Conservation (phyloP, 2,329 filamentous ascomycete species). For the Tolypocladium tundrense region DNA sequence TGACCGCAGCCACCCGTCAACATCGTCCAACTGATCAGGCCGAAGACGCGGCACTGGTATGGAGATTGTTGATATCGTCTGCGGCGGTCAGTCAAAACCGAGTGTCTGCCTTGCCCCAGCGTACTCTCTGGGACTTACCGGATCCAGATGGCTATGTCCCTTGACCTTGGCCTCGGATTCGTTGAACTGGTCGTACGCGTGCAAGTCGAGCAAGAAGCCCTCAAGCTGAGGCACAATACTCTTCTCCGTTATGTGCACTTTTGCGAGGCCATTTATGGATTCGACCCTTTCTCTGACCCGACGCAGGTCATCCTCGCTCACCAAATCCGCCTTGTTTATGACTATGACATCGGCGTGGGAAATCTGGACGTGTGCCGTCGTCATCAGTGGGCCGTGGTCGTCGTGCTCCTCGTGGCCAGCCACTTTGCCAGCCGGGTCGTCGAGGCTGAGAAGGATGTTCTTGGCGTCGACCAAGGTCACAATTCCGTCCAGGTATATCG, state of each 20-base stretch:
- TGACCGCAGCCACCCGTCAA: slow-evolving; percentile 76
- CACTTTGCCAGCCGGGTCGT: slow-evolving; percentile 54
- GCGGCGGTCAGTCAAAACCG: slow-evolving; percentile 7
- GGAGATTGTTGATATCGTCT: slow-evolving; percentile 78
- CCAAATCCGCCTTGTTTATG: slow-evolving; percentile 87
- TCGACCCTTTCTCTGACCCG: slow-evolving; percentile 59
- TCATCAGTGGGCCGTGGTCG: slow-evolving; percentile 59
- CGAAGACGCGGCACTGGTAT: slow-evolving; percentile 55
- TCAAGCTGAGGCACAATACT: slow-evolving; percentile 74
- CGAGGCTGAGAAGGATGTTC: slow-evolving; percentile 74
- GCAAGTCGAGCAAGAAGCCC: slow-evolving; percentile 77
- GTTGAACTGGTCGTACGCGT: slow-evolving; percentile 81
- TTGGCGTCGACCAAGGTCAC: slow-evolving; percentile 93
- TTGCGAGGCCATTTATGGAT: slow-evolving; percentile 84
- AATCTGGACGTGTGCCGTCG: slow-evolving; percentile 90
- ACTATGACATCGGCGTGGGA: slow-evolving; percentile 93
- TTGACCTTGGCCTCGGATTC: slow-evolving; percentile 61
- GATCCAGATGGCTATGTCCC: slow-evolving; percentile 85
- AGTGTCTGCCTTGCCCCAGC: not conserved
- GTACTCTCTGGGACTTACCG: slow-evolving; percentile 40
- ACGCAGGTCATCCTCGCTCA: slow-evolving; percentile 58
- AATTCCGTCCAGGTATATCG: slow-evolving; percentile 93
- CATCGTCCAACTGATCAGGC: slow-evolving; percentile 42
- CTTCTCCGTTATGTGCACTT: slow-evolving; percentile 70
- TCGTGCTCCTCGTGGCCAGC: slow-evolving; percentile 41